Evolutionary conservation across 1,284 basidiomycete species (phyloP).

Genomic region (Psilocybe mexicana): DNA sequence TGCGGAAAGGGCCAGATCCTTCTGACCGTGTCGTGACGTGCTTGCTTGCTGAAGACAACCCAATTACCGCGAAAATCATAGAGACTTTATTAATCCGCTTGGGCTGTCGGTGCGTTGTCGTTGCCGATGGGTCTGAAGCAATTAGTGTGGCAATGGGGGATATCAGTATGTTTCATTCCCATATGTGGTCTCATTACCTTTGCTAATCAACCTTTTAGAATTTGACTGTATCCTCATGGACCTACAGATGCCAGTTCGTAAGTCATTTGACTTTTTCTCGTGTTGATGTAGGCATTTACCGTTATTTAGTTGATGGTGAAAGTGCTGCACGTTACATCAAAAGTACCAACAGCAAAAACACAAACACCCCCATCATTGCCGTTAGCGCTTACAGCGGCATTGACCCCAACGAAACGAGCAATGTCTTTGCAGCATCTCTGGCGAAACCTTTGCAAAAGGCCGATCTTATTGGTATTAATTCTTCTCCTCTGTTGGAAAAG

Average conservation of each 20-base stretch:
- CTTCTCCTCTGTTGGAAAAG: not conserved
- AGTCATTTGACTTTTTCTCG: conserved; percentile 36
- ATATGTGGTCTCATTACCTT: conserved; percentile 11
- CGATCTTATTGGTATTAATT: conserved; percentile 60
- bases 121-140: conserved; percentile 94
- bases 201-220: conserved; percentile 47
- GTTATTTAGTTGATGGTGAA: conserved; percentile 78
- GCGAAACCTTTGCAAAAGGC: conserved; percentile 88
- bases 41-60: conserved; percentile 95
- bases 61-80: conserved; percentile 93
- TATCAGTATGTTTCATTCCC: conserved; percentile 68
- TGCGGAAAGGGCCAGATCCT: conserved; percentile 69
- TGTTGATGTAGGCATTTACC: conserved; percentile 6
- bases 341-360: conserved; percentile 91
- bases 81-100: conserved; percentile 91
- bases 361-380: conserved; percentile 88
- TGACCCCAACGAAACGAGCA: conserved; percentile 67
- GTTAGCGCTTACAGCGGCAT: conserved; percentile 81
- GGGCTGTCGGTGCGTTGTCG: conserved; percentile 92
- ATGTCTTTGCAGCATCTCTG: conserved; percentile 83
- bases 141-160: conserved; percentile 96
- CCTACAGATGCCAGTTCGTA: conserved; percentile 85
- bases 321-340: conserved; percentile 92
- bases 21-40: conserved; percentile 85
- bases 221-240: conserved; percentile 91